A percentile compares a stretch with the other conserved stretches of the same genome.
phyloP scores from a whole-genome alignment of 83 land plant genomes.

The Picea abies region DNA sequence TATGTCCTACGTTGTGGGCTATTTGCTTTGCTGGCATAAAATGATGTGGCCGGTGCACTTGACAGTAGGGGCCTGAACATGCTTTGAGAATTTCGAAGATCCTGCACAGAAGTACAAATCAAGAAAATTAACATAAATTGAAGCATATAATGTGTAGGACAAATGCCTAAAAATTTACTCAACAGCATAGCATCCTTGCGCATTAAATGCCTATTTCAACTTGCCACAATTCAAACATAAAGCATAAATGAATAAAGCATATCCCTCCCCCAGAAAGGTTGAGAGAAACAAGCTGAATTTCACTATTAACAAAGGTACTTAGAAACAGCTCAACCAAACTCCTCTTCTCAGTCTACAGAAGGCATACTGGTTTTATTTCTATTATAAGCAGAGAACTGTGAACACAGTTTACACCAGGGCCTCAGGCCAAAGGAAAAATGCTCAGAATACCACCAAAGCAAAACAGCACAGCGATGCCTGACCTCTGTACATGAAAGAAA shows the following conservation, averaged over 20 bases:
- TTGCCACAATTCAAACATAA: background rate
- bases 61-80: slow-evolving; percentile 85
- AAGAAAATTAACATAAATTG: too few species aligned
- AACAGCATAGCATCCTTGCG: background rate
- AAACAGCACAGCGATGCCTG: background rate
- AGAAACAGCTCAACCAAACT: background rate
- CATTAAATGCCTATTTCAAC: slow-evolving; percentile 1
- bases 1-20: slow-evolving; percentile 32
- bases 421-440: background rate
- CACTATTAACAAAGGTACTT: background rate
- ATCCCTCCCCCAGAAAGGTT: background rate
- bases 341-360: background rate
- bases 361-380: background rate
- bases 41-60: slow-evolving; percentile 58
- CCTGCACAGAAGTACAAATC: slow-evolving; percentile 34
- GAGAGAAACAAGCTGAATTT: background rate
- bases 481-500: background rate
- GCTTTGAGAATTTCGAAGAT: slow-evolving; percentile 55
- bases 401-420: too few species aligned
- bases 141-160: too few species aligned
- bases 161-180: too few species aligned
- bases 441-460: background rate
- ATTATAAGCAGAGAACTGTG: background rate
- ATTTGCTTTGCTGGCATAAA: slow-evolving; percentile 44
- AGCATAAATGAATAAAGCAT: background rate